Percentiles rank a stretch among this genome's conserved stretches.
Evolutionary conservation across 371 early-diverging fungal species (phyloP).

Genomic region (Nematocida displodere): DNA sequence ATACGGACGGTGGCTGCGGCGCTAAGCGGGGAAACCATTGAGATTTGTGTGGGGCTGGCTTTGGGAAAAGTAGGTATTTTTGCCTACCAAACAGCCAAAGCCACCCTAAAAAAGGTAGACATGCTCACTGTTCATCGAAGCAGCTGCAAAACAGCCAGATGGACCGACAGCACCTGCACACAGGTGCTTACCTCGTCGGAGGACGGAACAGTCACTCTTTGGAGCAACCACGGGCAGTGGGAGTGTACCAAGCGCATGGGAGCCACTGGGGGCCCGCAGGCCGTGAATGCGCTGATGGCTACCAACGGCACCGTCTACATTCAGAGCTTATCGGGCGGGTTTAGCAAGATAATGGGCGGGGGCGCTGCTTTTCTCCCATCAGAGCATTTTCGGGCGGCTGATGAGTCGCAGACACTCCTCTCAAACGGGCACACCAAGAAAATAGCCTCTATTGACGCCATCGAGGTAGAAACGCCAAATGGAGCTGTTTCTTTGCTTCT

Average conservation of each 20-base stretch:
- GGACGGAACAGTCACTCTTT: neutral
- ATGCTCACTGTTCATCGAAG: neutral
- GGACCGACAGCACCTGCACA: neutral
- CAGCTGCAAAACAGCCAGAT: neutral
- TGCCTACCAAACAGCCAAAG: neutral
- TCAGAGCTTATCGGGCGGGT: neutral
- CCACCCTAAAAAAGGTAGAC: neutral
- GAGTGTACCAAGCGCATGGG: neutral
- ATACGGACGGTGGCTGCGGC: neutral
- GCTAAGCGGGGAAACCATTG: neutral
- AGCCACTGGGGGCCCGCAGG: neutral
- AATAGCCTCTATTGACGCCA: neutral
- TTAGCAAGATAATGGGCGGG: neutral
- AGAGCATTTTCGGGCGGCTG: too few species aligned
- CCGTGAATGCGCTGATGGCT: neutral
- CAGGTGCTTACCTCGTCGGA: neutral
- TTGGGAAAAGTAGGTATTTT: constrained; percentile 11
- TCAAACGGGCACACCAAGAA: neutral
- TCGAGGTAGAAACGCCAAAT: too few species aligned
- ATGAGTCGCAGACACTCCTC: neutral
- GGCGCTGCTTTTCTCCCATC: too few species aligned
- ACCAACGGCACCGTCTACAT: neutral
- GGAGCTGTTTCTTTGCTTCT: neutral
- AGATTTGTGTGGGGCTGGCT: neutral
- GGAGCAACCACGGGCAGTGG: neutral